These are phyloP conservation scores for Candida sphagnicola DNA, from an alignment of 805 yeast species.

Conservation along the genomic window DNA sequence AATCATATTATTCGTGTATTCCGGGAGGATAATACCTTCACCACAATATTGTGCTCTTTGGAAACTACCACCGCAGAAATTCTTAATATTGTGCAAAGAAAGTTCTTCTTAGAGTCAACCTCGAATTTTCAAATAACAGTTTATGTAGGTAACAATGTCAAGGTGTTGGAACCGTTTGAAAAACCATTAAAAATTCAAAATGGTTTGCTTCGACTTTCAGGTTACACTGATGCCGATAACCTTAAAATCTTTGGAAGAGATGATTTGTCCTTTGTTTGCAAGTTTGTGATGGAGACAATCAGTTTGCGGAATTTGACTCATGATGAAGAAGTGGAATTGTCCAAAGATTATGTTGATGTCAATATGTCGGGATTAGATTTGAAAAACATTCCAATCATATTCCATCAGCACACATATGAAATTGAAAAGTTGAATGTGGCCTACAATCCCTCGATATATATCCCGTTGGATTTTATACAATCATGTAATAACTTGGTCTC, in stretches of 20 bases:
- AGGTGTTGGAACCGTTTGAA: slow-evolving; percentile 68
- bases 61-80: slow-evolving; percentile 76
- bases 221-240: slow-evolving; percentile 70
- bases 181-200: slow-evolving; percentile 76
- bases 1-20: slow-evolving; percentile 65
- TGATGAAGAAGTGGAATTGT: slow-evolving; percentile 66
- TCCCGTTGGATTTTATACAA: slow-evolving; percentile 84
- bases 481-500: slow-evolving; percentile 67
- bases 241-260: slow-evolving; percentile 77
- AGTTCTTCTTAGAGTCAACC: slow-evolving; percentile 66
- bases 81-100: slow-evolving; percentile 65
- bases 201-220: slow-evolving; percentile 67
- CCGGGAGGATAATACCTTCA: slow-evolving; percentile 78
- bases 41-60: slow-evolving; percentile 75
- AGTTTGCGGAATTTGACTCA: slow-evolving; percentile 56
- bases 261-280: slow-evolving; percentile 77
- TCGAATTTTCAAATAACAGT: slow-evolving; percentile 75
- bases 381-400: slow-evolving; percentile 79
- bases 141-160: slow-evolving; percentile 70
- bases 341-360: slow-evolving; percentile 67
- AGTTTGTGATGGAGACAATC: slow-evolving; percentile 67
- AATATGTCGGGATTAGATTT: slow-evolving; percentile 69
- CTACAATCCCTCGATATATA: slow-evolving; percentile 77
- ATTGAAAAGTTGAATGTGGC: slow-evolving; percentile 81
- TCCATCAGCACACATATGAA: slow-evolving; percentile 76